Percentiles rank a stretch among this genome's conserved stretches.
Conservation (phyloP, 306 rosid species). For the Vachellia pachyceras region DNA sequence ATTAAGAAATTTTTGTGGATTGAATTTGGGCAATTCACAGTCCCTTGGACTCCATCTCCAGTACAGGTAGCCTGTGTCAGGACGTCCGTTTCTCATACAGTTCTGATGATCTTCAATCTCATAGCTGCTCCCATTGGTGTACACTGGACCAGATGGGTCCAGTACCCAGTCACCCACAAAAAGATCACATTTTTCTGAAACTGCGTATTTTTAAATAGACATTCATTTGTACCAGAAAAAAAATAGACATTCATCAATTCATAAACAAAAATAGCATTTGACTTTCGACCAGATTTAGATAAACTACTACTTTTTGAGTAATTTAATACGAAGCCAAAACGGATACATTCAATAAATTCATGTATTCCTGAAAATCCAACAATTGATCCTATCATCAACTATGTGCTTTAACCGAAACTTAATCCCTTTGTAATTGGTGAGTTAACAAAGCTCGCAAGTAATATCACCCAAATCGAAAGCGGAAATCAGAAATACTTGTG, state of each 20-base stretch:
- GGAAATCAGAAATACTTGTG: background rate
- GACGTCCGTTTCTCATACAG: constrained; percentile 81
- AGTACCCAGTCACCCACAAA: constrained; percentile 1
- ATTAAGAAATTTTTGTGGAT: constrained; percentile 61
- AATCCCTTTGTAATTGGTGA: background rate
- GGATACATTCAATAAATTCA: background rate
- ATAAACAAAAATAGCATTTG: background rate
- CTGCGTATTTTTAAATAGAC: background rate
- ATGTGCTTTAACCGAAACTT: background rate
- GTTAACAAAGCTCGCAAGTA: background rate
- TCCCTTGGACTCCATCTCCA: constrained; percentile 85
- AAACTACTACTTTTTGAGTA: background rate
- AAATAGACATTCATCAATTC: background rate
- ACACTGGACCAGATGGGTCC: background rate
- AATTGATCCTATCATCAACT: background rate
- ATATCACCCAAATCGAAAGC: background rate
- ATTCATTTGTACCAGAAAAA: no score
- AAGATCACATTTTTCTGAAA: constrained; percentile 2
- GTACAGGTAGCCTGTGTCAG: constrained; percentile 69
- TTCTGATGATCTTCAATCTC: constrained; percentile 74
- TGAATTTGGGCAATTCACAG: constrained; percentile 70
- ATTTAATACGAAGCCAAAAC: background rate
- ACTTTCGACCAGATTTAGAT: background rate
- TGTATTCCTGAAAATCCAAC: background rate
- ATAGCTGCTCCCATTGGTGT: background rate